These are phyloP conservation scores for Beauveria australis DNA, from an alignment of 2,329 filamentous ascomycete species.

Conservation along the genomic window DNA sequence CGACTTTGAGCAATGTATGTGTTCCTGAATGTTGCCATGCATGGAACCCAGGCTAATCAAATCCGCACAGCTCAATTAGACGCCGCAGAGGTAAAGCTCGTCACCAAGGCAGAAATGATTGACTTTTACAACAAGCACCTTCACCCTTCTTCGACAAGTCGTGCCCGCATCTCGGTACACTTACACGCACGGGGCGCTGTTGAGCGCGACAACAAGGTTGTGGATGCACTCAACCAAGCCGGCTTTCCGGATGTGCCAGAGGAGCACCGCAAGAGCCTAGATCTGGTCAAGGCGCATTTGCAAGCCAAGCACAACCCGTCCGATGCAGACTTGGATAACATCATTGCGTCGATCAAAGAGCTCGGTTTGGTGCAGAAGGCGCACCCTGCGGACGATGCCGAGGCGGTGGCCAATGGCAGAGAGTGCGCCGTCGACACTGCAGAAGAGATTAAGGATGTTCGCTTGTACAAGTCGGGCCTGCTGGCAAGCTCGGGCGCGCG, in stretches of 20 bases:
- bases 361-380: slow-evolving; percentile 32
- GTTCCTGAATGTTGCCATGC: slow-evolving; percentile 20
- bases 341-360: slow-evolving; percentile 38
- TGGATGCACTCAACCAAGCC: slow-evolving; percentile 30
- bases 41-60: slow-evolving; percentile 13
- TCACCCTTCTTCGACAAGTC: slow-evolving; percentile 59
- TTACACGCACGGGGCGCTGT: slow-evolving; percentile 61
- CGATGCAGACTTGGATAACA: slow-evolving; percentile 39
- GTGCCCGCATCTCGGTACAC: slow-evolving; percentile 81
- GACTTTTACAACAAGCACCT: slow-evolving; percentile 73
- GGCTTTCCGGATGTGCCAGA: slow-evolving; percentile 26
- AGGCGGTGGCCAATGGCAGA: slow-evolving; percentile 34
- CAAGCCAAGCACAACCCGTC: slow-evolving; percentile 38
- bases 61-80: slow-evolving; percentile 57
- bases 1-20: slow-evolving; percentile 74
- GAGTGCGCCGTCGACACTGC: slow-evolving; percentile 32
- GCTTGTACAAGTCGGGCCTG: slow-evolving; percentile 70
- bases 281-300: slow-evolving; percentile 43
- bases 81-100: slow-evolving; percentile 60
- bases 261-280: slow-evolving; percentile 41
- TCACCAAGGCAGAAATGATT: slow-evolving; percentile 74
- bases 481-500: slow-evolving; percentile 63
- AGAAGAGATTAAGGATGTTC: slow-evolving; percentile 66
- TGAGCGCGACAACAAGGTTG: slow-evolving; percentile 37
- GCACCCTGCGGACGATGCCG: slow-evolving; percentile 23